Conservation (phyloP, 2,329 filamentous ascomycete species). For the Aureobasidium sp. region DNA sequence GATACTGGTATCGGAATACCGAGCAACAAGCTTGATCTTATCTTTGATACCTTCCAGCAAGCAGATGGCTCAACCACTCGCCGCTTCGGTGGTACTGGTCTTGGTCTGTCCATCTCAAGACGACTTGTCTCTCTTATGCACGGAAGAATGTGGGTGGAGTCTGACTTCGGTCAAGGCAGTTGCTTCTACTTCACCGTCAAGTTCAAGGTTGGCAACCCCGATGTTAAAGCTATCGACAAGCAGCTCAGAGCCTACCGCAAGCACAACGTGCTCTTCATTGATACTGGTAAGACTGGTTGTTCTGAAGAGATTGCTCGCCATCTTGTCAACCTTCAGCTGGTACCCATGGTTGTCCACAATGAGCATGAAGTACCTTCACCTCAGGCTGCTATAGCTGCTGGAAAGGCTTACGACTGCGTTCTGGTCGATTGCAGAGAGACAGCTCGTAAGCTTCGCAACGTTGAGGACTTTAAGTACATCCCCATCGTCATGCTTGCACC, state of each 20-base stretch:
- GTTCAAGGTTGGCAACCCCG: constrained; percentile 74
- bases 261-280: constrained; percentile 88
- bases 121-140: constrained; percentile 93
- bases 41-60: constrained; percentile 98
- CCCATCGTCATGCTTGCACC: constrained; percentile 89
- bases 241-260: constrained; percentile 85
- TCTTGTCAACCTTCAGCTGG: constrained; percentile 68
- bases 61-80: constrained; percentile 93
- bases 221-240: constrained; percentile 68
- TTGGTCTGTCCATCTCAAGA: constrained; percentile 92
- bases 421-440: constrained; percentile 91
- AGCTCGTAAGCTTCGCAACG: constrained; percentile 72
- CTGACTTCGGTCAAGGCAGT: constrained; percentile 82
- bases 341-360: constrained; percentile 78
- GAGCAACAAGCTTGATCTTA: constrained; percentile 87
- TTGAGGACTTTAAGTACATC: constrained; percentile 96
- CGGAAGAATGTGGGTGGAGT: constrained; percentile 92
- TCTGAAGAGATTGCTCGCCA: constrained; percentile 69
- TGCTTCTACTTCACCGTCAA: constrained; percentile 95
- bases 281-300: constrained; percentile 74
- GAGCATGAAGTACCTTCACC: constrained; percentile 56
- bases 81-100: constrained; percentile 89
- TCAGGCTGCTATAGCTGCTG: constrained; percentile 41
- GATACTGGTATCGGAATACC: constrained; percentile 97
- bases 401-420: constrained; percentile 83